Evolutionary conservation across 2,329 filamentous ascomycete genomes (phyloP), one percentile per base, ranked within the genome.

Genomic region (Aspergillus sp.): DNA sequence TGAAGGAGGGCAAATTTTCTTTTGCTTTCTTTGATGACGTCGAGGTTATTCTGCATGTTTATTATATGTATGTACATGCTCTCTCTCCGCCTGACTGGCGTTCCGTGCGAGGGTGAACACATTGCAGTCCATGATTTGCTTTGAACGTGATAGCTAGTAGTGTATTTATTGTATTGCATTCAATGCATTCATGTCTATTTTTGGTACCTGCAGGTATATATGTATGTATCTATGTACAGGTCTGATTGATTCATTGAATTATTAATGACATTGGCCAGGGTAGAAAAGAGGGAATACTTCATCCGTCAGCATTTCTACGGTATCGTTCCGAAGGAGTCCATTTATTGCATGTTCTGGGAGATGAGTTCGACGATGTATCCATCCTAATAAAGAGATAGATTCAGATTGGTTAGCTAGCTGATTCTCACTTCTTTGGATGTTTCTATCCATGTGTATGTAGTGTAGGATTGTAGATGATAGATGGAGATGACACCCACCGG

Each of bases 311-410:
- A 20, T 20, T 20, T 20, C 20, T 20, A 20, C 20, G 20, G 5
- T 24, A 24, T 24, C 24, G 1, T 24, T 6, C 4, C 4, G 24
- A 24, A 6, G 24, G 4, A 24, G 4, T 24, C 24, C 4, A 24
- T 1, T 24, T 20, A 47, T 6, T 47, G 45, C 52, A 54, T 47
- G 24, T 63, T 63, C 58, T 75, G 73, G 12, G 72, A 71, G 49
- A 74, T 65, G 57, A 75, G 60, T 55, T 75, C 73, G 16, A 75
- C 64, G 46, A 66, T 66, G 63, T 75, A 75, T 16, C 73, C 73
- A 63, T 75, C 71, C 73, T 75, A 45, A 4, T 22, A 47, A 14
- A 46, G 11, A 46, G 11, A 46, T 22, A 20, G 6, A 47, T 11
- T 47, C 45, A 6, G 14, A 2, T 3, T 39, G 14, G 36, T 39